Evolutionary conservation across 2,329 filamentous ascomycete species (phyloP), one percentile per base, ranked within the genome.

Genomic region (Davidsoniella neocaledoniae): DNA sequence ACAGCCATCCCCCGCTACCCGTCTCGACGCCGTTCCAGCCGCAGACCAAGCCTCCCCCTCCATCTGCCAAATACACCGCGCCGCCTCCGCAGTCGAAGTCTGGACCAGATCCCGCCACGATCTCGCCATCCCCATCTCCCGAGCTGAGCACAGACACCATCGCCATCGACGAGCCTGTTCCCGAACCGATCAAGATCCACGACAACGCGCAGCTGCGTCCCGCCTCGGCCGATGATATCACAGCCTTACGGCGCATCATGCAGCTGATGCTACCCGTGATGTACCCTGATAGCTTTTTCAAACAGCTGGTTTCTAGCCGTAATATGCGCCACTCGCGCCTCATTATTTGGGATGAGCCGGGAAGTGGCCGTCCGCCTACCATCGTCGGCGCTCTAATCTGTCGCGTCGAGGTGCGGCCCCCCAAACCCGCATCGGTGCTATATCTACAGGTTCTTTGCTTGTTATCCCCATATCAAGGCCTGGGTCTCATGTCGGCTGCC

Each of bases 371-470:
- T 55, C 40, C 53, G 3, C 62, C 46, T 51, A 76, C 76, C 58
- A 68, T 80, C 38, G 64, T 82, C 37, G 79, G 78, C 49, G 76
- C 74, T 36, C 63, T 82, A 39, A 69, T 81, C 54, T 79, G 76
- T 59, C 74, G 75, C n/a, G 62, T 79, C 45, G 77, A 81, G 56
- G 67, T 66, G n/a, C 67, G 65, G 21, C 62, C 62, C 39, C 64
- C 66, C 56, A 47, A 53, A 52, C 53, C 57, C 17, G 52, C 60
- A 4, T 66, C 72, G 53, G 70, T 69, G 53, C 65, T 83, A 5
- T 83, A 83, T 63, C 74, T 83, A 56, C 78, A 79, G 58, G 78
- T 75, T 4, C 68, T 83, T 1, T 72, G 72, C 39, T 67, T 82
- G 2, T 70, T 81, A 10, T 74, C 77, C 6, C 79, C 79, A 0